Base-by-base conservation (phyloP, 352 stramenopile genomes). In the Pythium rhizo-oryzae region DNA sequence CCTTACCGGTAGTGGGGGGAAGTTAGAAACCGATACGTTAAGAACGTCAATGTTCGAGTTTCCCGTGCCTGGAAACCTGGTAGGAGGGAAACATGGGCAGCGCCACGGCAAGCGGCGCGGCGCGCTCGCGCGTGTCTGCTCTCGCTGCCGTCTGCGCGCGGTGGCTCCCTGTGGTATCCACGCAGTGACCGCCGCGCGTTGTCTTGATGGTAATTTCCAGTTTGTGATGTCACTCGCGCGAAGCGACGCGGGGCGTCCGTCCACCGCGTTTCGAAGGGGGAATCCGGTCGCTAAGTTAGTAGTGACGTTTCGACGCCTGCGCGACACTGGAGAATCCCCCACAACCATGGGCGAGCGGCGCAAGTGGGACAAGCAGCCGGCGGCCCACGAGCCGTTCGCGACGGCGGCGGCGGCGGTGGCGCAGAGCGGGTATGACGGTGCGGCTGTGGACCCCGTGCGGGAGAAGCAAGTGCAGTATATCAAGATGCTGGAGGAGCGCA, bases 391-490 rank as follows among this genome's bases (percentile, higher is more conserved):
- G 47, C 24, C 35, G 56, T 54, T 57, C 19, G 39, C 39, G 41
- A 23, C 41, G 47, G 52, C 21, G 25, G 16, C 19, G 25, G 16
- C 19, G 13, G 23, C 21, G 19, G 49, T 28, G 53, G 46, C 59
- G 43, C 37, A n/a, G 2, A 44, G 19, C 52, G 33, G 7, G 8
- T 41, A 41, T 15, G n/a, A 21, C 41, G 28, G 8, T 3, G 16
- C 66, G 4, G 74, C 74, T 44, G 51, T 56, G 15, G 85, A 91
- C 43, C 79, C 84, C 0, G 82, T 91, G 55, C 66, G 88, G 15
- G 83, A 92, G 65, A 92, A 91, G 75, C 85, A 93, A 65, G 63
- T 81, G 30, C 82, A 93, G 75, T 95, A 93, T 67, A 87, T 95
- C 62, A 89, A 88, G 72, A 89, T 93, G 62, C 69, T 95, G 41